Base-by-base conservation (phyloP, 108 stramenopile genomes). In the Tribonema minus region DNA sequence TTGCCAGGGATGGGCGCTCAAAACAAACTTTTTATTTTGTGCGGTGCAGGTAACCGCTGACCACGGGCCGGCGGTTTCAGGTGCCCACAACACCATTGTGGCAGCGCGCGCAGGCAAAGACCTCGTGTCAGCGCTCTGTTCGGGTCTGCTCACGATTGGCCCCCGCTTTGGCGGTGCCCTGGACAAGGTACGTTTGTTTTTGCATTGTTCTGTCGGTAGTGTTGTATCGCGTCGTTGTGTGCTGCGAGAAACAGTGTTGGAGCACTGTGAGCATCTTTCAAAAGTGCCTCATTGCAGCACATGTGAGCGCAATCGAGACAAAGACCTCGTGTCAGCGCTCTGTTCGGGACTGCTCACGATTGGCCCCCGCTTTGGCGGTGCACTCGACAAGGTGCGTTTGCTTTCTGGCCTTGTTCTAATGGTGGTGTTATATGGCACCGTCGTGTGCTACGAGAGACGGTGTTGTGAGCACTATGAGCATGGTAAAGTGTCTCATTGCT, bases 31-130 rank as follows among this genome's bases (percentile, higher is more conserved):
- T n/a, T n/a, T n/a, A n/a, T n/a, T n/a, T n/a, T n/a, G n/a, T n/a
- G n/a, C n/a, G n/a, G n/a, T n/a, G n/a, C 46, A 75, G 74, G 74
- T 84, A 23, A 79, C 80, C 15, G 80, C 80, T 77, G 80, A 80
- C 76, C 80, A 80, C 76, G 80, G 80, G 58, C 80, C 80, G 26
- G 80, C 80, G 4, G 80, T 80, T 3, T 80, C 80, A 33, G 80
- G 80, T 7, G 93, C 93, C 2, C 93, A 94, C 88, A 94, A 94
- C 86, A 93, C 92, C 36, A 94, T 94, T 66, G 93, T 94, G n/a
- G 79, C 89, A 31, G 89, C 93, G 3, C 87, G 93, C 27, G 93
- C 93, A 7, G 93, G 93, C 28, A 94, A 94, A 83, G 93, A 94
- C 71, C 80, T 94, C 30, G 91, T 94, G 6, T 94, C 93, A 0